Base-by-base conservation (phyloP, 2,329 filamentous ascomycete species). In the Periconia macrospinosa region DNA sequence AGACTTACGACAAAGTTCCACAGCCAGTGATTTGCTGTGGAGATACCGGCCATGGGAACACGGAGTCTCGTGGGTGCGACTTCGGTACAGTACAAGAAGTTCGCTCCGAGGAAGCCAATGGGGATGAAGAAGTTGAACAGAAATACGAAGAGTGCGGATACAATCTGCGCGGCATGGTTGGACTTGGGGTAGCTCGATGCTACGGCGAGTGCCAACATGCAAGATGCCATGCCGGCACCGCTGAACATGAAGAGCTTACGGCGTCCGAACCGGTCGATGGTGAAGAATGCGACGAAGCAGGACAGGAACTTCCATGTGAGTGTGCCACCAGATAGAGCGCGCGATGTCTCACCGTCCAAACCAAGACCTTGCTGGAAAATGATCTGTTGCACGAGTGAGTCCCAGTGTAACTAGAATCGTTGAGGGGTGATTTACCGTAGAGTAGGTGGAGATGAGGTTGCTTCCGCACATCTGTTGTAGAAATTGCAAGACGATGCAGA, bases 231-330 rank as follows among this genome's bases (percentile, higher is more conserved):
- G 40, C 81, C 81, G 0, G 63, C 59, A 13, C 79, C 81, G 41
- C 75, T 78, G 62, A 82, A 69, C 52, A 83, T 81, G 74, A 83
- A 82, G 19, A 82, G 73, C 48, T 73, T 75, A 30, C 87, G 81
- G 14, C 88, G 81, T 8, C 88, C 87, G 53, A 90, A 88, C 0
- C 84, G 80, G 62, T 90, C 87, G 1, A 90, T 77, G 0, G 86
- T 90, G 65, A 89, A 90, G 56, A 89, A 87, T 51, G 85, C 88
- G 52, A 90, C 81, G 20, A 89, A 77, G 0, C 77, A 80, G 30
- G 78, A 80, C 18, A 83, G 59, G 61, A 83, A 82, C 63, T 84
- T 83, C 77, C 79, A 85, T 6, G 82, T 84, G 30, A 84, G 69
- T 13, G 80, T 80, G 27, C 78, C 79, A 2, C 87, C 90, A 2